Percentiles rank a stretch among this genome's conserved stretches.
Conservation (phyloP, 1,284 basidiomycete genomes). For the Ustilago cynodontis region DNA sequence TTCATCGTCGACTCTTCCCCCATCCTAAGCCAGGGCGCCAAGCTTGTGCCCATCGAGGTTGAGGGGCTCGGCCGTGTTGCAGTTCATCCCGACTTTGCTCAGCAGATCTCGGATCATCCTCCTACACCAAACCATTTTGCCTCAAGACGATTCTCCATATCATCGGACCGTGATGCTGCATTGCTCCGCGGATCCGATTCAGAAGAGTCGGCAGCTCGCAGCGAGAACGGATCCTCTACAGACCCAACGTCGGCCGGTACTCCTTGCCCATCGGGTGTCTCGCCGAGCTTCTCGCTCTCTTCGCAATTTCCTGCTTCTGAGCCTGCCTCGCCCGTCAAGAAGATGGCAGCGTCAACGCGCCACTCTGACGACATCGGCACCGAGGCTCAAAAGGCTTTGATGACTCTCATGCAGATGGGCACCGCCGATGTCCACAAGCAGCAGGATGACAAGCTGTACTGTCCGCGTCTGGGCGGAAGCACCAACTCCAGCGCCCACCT, state of each 20-base stretch:
- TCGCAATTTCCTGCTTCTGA: slow-evolving; percentile 57
- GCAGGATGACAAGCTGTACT: slow-evolving; percentile 21
- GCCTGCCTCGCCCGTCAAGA: slow-evolving; percentile 46
- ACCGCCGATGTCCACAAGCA: slow-evolving; percentile 8
- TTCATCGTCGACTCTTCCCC: slow-evolving; percentile 30
- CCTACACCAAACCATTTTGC: slow-evolving; percentile 16
- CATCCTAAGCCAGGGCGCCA: slow-evolving; percentile 23
- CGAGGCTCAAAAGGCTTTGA: slow-evolving; percentile 31
- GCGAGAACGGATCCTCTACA: slow-evolving; percentile 45
- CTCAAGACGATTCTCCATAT: slow-evolving; percentile 23
- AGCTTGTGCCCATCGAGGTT: slow-evolving; percentile 52
- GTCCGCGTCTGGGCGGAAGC: slow-evolving; percentile 44
- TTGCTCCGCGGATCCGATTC: slow-evolving; percentile 44
- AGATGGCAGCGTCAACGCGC: slow-evolving; percentile 12
- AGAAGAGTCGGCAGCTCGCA: slow-evolving; percentile 47
- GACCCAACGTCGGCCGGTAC: slow-evolving; percentile 51
- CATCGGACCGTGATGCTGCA: slow-evolving; percentile 33
- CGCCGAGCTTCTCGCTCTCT: slow-evolving; percentile 54
- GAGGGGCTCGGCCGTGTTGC: slow-evolving; percentile 49
- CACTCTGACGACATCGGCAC: slow-evolving; percentile 15
- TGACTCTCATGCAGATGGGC: slow-evolving; percentile 26
- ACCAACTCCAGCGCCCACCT: slow-evolving; percentile 15
- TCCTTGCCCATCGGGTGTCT: slow-evolving; percentile 45
- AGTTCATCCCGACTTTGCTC: slow-evolving; percentile 45
- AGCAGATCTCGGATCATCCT: slow-evolving; percentile 47